These are phyloP conservation scores for Huiozyma sinensis DNA, from an alignment of 805 yeast species.

Conservation along the genomic window DNA sequence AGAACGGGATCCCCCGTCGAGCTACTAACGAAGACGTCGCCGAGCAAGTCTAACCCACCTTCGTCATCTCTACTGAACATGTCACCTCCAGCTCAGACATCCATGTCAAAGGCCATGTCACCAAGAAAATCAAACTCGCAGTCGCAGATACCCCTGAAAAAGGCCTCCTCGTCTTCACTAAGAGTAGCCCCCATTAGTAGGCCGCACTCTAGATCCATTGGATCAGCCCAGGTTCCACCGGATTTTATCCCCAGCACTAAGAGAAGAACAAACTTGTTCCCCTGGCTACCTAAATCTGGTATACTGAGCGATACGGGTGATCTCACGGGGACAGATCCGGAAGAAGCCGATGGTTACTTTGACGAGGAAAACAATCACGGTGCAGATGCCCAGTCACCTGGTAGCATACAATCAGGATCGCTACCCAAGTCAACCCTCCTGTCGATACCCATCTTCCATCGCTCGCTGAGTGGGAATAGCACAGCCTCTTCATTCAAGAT, in stretches of 20 bases:
- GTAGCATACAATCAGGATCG: constrained; percentile 9
- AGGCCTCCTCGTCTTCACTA: not conserved
- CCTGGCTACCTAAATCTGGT: constrained; percentile 25
- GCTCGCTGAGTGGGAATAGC: constrained; percentile 17
- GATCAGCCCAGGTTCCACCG: constrained; percentile 23
- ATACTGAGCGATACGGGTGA: constrained; percentile 24
- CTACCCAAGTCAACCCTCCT: constrained; percentile 7
- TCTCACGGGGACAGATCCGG: constrained; percentile 20
- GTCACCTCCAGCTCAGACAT: not conserved
- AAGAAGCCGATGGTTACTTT: constrained; percentile 20
- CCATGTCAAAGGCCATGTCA: not conserved
- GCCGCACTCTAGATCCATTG: constrained; percentile 26
- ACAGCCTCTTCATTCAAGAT: constrained; percentile 9
- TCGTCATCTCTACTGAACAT: not conserved
- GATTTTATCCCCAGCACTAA: constrained; percentile 23
- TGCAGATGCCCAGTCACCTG: constrained; percentile 7
- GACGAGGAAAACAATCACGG: constrained; percentile 13
- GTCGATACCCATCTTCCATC: constrained; percentile 11
- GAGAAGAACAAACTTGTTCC: constrained; percentile 19
- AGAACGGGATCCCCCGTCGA: not conserved
- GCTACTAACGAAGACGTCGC: not conserved
- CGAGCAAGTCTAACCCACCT: not conserved
- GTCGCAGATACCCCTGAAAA: not conserved
- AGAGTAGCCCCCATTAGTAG: constrained; percentile 7
- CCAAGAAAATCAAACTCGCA: not conserved